Evolutionary conservation across 2,329 filamentous ascomycete species (phyloP), one percentile per base, ranked within the genome.

Genomic region (Zasmidium citrigriseum): DNA sequence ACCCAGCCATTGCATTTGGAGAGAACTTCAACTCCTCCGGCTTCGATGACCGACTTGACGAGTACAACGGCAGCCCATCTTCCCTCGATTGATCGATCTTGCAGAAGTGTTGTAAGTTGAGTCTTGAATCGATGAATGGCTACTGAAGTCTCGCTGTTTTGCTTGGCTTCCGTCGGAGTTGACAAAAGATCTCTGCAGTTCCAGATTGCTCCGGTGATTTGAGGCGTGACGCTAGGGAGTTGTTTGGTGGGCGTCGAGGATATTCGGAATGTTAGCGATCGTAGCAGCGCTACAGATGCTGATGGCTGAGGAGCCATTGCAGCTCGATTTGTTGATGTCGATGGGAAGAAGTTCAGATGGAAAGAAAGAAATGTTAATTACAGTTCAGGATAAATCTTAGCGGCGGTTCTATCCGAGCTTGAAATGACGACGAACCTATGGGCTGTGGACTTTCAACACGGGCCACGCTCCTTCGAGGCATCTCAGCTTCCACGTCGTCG

Each of bases 111-210:
- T 1, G 86, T 88, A 59, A 96, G 80, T 54, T 90, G 86, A 3
- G 89, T 91, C 71, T 89, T 91, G 68, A 96, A 81, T 72, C 90
- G 93, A 75, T 96, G 90, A 1, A 95, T 82, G 20, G 91, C 82
- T n/a, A 89, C 79, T 0, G 86, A 77, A 46, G 81, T 80, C 59
- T 93, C 90, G 5, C 82, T 84, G 57, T 85, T 80, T 66, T 87
- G 88, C 61, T 78, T 76, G 55, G 84, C 83, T 27, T 70, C 72
- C 60, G 84, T 82, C 7, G 86, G 76, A 4, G 83, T 77, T 3
- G 90, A 89, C 34, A 96, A 79, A 24, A 89, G 71, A 48, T 80
- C 74, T 64, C 75, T 78, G 75, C 83, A 86, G 68, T 79, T 79
- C 66, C 77, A 77, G 52, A 88, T 72, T 16, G 78, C 78, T 51